Conservation (phyloP, 768 basidiomycete species). For the Cytidiella melzeri region DNA sequence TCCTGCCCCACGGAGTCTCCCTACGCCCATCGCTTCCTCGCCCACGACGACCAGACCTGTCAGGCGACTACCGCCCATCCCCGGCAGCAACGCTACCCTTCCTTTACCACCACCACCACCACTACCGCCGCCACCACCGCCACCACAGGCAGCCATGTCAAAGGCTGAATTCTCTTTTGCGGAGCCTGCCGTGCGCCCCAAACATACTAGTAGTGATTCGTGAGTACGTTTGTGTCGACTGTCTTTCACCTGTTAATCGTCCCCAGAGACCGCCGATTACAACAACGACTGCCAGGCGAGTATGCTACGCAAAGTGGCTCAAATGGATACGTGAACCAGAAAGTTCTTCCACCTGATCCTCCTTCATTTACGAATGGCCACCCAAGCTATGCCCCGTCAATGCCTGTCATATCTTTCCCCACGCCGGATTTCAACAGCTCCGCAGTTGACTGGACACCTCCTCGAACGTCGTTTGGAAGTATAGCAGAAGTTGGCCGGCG, state of each 20-base stretch:
- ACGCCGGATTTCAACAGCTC: constrained; percentile 11
- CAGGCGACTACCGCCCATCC: constrained; percentile 23
- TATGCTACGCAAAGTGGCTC: background rate
- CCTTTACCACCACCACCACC: constrained; percentile 19
- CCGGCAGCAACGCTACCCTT: constrained; percentile 14
- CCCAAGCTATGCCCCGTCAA: constrained; percentile 11
- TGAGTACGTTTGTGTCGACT: constrained; percentile 9
- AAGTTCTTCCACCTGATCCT: constrained; percentile 10
- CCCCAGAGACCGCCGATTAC: constrained; percentile 16
- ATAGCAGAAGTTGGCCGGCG: constrained; percentile 11
- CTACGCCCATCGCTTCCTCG: constrained; percentile 16
- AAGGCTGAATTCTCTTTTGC: constrained; percentile 11
- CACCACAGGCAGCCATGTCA: constrained; percentile 5
- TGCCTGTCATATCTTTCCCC: constrained; percentile 18
- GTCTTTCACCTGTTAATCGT: background rate
- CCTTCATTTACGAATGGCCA: background rate
- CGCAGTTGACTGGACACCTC: constrained; percentile 1
- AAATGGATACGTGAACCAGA: constrained; percentile 15
- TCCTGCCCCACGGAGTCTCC: constrained; percentile 7
- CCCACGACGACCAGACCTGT: constrained; percentile 18
- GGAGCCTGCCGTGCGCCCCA: constrained; percentile 6
- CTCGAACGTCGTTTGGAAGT: background rate
- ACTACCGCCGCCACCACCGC: constrained; percentile 11
- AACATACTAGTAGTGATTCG: constrained; percentile 18
- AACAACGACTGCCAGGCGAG: constrained; percentile 9